Evolutionary conservation across 257 asterid genomes (phyloP).

Genomic region (Solanum pennellii): DNA sequence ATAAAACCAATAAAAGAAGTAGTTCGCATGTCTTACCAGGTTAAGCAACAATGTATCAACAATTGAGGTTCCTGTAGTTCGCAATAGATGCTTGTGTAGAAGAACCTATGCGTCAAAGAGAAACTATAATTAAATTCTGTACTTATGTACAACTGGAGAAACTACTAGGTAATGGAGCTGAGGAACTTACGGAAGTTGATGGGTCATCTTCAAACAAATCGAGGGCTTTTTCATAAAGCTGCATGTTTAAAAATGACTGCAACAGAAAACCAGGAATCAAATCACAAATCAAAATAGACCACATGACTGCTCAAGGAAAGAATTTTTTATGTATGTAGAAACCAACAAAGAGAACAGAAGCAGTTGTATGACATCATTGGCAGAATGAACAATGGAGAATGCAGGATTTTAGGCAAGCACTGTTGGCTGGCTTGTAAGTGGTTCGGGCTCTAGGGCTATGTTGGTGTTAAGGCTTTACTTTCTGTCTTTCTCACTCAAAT

Average conservation of each 20-base stretch:
- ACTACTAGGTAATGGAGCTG: constrained; percentile 2
- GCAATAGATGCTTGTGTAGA: constrained; percentile 83
- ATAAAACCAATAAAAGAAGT: not conserved
- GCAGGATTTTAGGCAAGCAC: not conserved
- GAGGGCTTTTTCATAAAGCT: constrained; percentile 81
- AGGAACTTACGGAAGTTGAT: constrained; percentile 60
- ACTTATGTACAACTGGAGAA: not conserved
- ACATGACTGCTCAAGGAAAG: not conserved
- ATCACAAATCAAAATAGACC: not conserved
- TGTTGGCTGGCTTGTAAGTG: not conserved
- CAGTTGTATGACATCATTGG: not conserved
- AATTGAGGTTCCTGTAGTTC: constrained; percentile 61
- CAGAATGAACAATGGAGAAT: not conserved
- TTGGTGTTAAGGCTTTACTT: not conserved
- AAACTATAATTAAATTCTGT: not conserved
- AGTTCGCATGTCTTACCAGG: constrained; percentile 46
- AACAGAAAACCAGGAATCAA: constrained; percentile 6
- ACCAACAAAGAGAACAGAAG: not conserved
- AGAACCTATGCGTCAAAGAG: constrained; percentile 34
- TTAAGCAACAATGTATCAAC: constrained; percentile 66
- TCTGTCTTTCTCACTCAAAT: not conserved
- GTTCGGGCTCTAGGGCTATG: not conserved
- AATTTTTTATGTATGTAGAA: not conserved
- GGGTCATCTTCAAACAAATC: constrained; percentile 92
- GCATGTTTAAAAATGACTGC: constrained; percentile 73